phyloP scores from a whole-genome alignment of 495 filamentous ascomycete genomes.

The Pseudoneurospora amorphoporcata region DNA sequence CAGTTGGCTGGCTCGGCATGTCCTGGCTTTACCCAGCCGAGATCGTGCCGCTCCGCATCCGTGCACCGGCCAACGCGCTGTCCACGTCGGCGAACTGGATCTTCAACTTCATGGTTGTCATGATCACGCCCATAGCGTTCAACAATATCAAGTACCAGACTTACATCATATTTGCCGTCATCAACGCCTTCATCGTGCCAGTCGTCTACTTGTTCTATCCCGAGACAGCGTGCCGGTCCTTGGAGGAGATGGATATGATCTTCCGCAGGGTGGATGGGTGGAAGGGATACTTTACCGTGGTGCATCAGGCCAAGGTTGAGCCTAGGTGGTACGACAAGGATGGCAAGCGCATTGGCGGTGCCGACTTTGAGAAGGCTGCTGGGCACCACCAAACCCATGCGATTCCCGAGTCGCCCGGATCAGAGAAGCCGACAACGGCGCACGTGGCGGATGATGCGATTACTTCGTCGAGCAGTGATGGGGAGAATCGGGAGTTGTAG shows the following conservation, averaged over 20 bases:
- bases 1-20: slow-evolving; percentile 46
- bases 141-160: slow-evolving; percentile 56
- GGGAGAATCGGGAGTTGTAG: background rate
- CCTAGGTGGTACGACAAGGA: slow-evolving; percentile 49
- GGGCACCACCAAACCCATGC: background rate
- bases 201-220: slow-evolving; percentile 68
- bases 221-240: slow-evolving; percentile 60
- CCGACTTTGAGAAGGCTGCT: background rate
- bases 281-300: slow-evolving; percentile 46
- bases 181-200: slow-evolving; percentile 63
- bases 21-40: slow-evolving; percentile 58
- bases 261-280: slow-evolving; percentile 50
- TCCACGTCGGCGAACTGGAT: slow-evolving; percentile 57
- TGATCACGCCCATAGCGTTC: slow-evolving; percentile 64
- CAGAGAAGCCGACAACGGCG: background rate
- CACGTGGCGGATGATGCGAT: background rate
- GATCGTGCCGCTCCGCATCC: slow-evolving; percentile 61
- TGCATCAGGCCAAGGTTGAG: slow-evolving; percentile 46
- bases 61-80: slow-evolving; percentile 64
- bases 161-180: slow-evolving; percentile 72
- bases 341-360: background rate
- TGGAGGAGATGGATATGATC: slow-evolving; percentile 69
- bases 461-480: background rate
- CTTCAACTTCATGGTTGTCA: slow-evolving; percentile 54
- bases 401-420: background rate